Evolutionary conservation across 768 basidiomycete species (phyloP).

Genomic region (Russula dissimulans): DNA sequence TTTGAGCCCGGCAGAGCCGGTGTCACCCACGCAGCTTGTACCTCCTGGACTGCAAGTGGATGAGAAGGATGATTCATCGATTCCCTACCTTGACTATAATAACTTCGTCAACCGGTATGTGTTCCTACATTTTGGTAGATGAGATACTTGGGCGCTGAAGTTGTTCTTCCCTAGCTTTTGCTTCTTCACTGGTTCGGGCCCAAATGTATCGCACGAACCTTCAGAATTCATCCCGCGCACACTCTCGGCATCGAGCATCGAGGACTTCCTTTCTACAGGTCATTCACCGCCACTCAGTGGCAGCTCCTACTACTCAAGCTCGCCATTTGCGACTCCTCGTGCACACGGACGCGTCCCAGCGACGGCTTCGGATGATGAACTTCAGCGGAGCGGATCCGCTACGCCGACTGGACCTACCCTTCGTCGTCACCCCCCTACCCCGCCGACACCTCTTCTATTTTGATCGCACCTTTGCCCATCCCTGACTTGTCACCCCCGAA

Average conservation of each 20-base stretch:
- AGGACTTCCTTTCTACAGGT: constrained; percentile 34
- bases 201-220: constrained; percentile 11
- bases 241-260: constrained; percentile 47
- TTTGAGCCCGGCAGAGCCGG: not conserved
- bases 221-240: constrained; percentile 31
- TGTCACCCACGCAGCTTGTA: not conserved
- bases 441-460: constrained; percentile 8
- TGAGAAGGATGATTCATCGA: constrained; percentile 1
- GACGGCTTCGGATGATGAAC: constrained; percentile 11
- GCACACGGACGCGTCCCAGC: constrained; percentile 1
- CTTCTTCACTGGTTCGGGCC: constrained; percentile 60
- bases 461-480: not conserved
- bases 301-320: not conserved
- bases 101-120: constrained; percentile 59
- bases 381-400: constrained; percentile 15
- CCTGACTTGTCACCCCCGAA: not conserved
- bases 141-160: constrained; percentile 7
- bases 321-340: constrained; percentile 13
- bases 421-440: not conserved
- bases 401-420: constrained; percentile 12
- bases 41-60: not conserved
- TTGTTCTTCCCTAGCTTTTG: constrained; percentile 46
- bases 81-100: constrained; percentile 33
- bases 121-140: not conserved
- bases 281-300: constrained; percentile 14